A percentile compares a stretch with the other conserved stretches of the same genome.
phyloP scores from a whole-genome alignment of 2,329 filamentous ascomycete genomes.

The Scedosporium minutisporum region DNA sequence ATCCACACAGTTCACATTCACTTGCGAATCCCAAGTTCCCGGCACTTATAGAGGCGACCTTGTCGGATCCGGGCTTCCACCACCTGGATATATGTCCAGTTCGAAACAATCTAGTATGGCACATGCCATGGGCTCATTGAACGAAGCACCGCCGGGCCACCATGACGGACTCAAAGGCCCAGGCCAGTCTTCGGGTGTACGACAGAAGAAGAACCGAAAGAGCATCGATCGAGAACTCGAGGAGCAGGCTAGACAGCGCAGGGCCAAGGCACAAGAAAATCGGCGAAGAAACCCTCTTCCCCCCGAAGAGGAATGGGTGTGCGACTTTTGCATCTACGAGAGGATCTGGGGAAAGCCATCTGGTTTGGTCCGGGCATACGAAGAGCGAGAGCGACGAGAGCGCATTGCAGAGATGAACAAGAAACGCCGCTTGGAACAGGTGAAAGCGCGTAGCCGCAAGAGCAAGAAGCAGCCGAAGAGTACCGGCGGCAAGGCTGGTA shows the following conservation, averaged over 20 bases:
- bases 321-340: conserved; percentile 97
- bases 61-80: background rate
- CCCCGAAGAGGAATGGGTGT: conserved; percentile 78
- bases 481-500: conserved; percentile 46
- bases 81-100: conserved; percentile 3
- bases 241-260: conserved; percentile 66
- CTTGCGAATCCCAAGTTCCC: conserved; percentile 81
- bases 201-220: conserved; percentile 51
- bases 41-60: conserved; percentile 35
- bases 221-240: conserved; percentile 62
- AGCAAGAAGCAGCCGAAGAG: conserved; percentile 53
- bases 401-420: conserved; percentile 81
- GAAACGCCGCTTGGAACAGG: conserved; percentile 76
- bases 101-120: background rate
- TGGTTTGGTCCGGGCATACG: conserved; percentile 81
- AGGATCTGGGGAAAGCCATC: conserved; percentile 83
- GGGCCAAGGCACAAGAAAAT: conserved; percentile 64
- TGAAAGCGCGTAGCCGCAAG: conserved; percentile 87
- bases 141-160: background rate
- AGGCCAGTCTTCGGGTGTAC: conserved; percentile 23
- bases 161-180: conserved; percentile 17
- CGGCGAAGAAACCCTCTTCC: conserved; percentile 67
- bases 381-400: conserved; percentile 83
- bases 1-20: conserved; percentile 92
- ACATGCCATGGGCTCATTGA: background rate